Evolutionary conservation across 2,329 filamentous ascomycete species (phyloP).

Genomic region (Trichophyton equinum): DNA sequence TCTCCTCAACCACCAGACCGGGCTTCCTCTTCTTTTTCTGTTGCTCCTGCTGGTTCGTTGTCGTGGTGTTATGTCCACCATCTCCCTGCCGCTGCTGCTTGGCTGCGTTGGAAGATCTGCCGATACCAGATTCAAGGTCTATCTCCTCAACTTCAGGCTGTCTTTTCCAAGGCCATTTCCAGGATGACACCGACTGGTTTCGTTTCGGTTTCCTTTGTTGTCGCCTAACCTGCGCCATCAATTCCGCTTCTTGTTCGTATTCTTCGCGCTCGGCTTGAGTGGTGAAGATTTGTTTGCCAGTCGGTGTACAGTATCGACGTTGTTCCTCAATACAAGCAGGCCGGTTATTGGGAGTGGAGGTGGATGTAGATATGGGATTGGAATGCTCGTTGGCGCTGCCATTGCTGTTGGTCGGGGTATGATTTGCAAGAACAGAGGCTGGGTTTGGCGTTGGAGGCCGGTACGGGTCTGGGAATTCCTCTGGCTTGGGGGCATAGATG

Average conservation of each 20-base stretch:
- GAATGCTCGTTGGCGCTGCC: neutral
- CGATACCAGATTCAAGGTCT: conserved; percentile 13
- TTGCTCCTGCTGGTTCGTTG: neutral
- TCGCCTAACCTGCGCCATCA: conserved; percentile 25
- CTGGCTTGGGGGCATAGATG: conserved; percentile 17
- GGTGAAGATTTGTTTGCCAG: conserved; percentile 19
- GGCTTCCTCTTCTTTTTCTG: conserved; percentile 17
- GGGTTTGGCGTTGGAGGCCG: conserved; percentile 8
- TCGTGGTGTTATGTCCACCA: no score
- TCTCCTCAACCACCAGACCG: conserved; percentile 29
- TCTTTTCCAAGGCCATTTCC: neutral
- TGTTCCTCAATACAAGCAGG: conserved; percentile 10
- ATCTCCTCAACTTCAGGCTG: conserved; percentile 11
- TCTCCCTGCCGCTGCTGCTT: neutral
- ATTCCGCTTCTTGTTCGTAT: conserved; percentile 25
- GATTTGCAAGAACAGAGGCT: neutral
- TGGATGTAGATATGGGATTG: no score
- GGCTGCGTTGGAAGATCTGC: conserved; percentile 10
- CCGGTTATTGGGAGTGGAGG: neutral
- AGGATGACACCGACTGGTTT: conserved; percentile 1
- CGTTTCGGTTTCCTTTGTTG: neutral
- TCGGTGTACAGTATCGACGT: conserved; percentile 16
- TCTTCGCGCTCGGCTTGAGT: conserved; percentile 33
- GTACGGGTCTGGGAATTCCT: conserved; percentile 8
- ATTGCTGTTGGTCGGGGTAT: conserved; percentile 9